phyloP scores from a whole-genome alignment of 1,139 yeast genomes.

The Geotrichum europaeum region DNA sequence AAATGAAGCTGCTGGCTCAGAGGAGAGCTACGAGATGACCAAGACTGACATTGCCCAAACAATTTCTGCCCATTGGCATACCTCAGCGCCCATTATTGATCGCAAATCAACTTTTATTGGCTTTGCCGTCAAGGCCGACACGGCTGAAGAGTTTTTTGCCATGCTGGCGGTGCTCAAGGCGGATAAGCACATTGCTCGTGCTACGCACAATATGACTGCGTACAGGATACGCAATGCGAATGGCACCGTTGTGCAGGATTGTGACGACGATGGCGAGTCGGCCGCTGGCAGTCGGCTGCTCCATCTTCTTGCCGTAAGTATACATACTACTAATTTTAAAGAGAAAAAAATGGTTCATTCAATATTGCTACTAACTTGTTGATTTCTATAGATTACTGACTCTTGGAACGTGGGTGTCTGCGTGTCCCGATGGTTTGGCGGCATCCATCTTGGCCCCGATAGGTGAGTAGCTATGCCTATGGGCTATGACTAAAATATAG shows the following conservation, averaged over 20 bases:
- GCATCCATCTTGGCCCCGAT: constrained; percentile 86
- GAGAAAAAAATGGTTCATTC: neutral
- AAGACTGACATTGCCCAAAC: constrained; percentile 33
- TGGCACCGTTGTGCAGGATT: constrained; percentile 65
- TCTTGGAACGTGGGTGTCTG: constrained; percentile 82
- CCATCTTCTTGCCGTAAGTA: constrained; percentile 62
- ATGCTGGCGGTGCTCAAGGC: constrained; percentile 48
- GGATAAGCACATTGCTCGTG: constrained; percentile 61
- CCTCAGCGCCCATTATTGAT: constrained; percentile 72
- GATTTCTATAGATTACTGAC: constrained; percentile 40
- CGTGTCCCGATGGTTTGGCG: constrained; percentile 93
- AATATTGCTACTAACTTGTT: neutral
- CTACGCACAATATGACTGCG: constrained; percentile 79
- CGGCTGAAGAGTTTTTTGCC: constrained; percentile 59
- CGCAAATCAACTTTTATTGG: constrained; percentile 84
- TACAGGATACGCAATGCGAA: constrained; percentile 59
- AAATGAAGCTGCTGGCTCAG: constrained; percentile 11
- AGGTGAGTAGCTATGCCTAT: constrained; percentile 24
- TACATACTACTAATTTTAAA: neutral
- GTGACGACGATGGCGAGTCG: constrained; percentile 95
- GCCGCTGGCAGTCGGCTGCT: constrained; percentile 91
- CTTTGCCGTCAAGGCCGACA: constrained; percentile 49
- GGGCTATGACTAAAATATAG: too few relatives aligned
- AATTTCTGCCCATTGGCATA: constrained; percentile 62
- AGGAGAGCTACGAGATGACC: constrained; percentile 20